Base-by-base conservation (phyloP, 1,284 basidiomycete genomes). In the Heterobasidion irregulare region DNA sequence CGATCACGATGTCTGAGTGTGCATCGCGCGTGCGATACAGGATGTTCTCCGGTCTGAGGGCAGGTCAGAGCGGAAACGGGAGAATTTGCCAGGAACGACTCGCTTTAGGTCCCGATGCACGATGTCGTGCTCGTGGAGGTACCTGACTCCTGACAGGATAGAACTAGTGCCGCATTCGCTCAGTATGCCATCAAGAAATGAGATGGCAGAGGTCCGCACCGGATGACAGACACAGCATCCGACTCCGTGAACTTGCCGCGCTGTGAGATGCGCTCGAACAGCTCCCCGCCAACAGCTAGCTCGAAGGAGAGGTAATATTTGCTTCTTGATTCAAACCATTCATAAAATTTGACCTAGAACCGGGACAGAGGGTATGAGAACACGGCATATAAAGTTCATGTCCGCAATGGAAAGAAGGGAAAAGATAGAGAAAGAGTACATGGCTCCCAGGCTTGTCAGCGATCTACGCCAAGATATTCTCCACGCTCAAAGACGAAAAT, bases 251-350 rank as follows among this genome's bases (percentile, higher is more conserved):
- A 96, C 64, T 89, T 94, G 15, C 94, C 94, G 57, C 78, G 81
- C 61, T 85, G 75, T 34, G 86, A 72, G 58, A 97, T 89, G 43
- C 92, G 80, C 54, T 93, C 88, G 66, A 97, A 97, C 2, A 95
- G 77, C 65, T 94, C 93, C 45, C 94, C 94, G 16, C 94, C 94
- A 2, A 83, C 78, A 0, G 94, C 94, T 7, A 96, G 84, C 69
- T 97, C 92, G 64, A 97, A 97, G 0, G 89, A 82, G 38, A 97
- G 82, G 66, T 94, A 97, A 69, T 92, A 95, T 68, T 94, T 96
- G 41, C 86, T 80, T 55, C 92, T 77, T 15, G 89, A 93, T 67
- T 97, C 94, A 68, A 97, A 97, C 82, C 86, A 92, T 68, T 94
- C 92, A 67, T 88, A 93, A 64, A 94, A 92, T 66, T 93, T 93